phyloP scores from a whole-genome alignment of 139 green algal genomes.

The Chlamydomonas asymmetrica region DNA sequence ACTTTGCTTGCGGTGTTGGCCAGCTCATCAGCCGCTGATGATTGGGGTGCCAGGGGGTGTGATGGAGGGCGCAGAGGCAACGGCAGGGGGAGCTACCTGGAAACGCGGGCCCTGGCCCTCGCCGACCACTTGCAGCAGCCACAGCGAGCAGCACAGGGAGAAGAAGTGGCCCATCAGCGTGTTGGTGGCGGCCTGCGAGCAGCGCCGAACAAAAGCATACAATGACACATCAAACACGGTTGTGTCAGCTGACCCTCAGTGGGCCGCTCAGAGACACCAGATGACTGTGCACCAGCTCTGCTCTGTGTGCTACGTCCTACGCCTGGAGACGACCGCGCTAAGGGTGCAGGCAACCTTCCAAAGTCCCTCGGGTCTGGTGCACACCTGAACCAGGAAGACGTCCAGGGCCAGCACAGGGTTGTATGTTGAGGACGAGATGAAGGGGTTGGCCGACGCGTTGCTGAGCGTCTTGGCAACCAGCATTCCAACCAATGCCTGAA shows the following conservation, averaged over 20 bases:
- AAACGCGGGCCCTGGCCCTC: constrained; percentile 56
- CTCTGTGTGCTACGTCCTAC: too few species aligned
- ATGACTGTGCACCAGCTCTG: too few species aligned
- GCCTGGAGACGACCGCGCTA: too few species aligned
- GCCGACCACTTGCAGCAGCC: constrained; percentile 75
- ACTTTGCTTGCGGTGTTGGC: too few species aligned
- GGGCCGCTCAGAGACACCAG: too few species aligned
- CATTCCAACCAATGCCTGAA: constrained; percentile 69
- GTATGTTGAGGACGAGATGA: constrained; percentile 76
- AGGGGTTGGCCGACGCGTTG: constrained; percentile 87
- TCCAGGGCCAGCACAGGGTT: constrained; percentile 97
- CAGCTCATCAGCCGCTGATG: too few species aligned
- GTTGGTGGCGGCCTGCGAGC: constrained; percentile 86
- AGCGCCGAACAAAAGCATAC: not conserved
- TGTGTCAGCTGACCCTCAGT: too few species aligned
- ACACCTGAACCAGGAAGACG: constrained; percentile 97
- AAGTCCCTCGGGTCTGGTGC: too few species aligned
- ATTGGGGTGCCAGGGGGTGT: too few species aligned
- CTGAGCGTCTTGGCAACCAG: constrained; percentile 98
- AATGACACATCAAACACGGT: not conserved
- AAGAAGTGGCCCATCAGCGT: constrained; percentile 91
- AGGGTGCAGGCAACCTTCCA: too few species aligned
- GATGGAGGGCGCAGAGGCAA: too few species aligned
- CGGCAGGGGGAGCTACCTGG: too few species aligned
- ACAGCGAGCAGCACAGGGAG: constrained; percentile 76